Conservation (phyloP, 1,284 basidiomycete genomes). For the Ganoderma lucidum region DNA sequence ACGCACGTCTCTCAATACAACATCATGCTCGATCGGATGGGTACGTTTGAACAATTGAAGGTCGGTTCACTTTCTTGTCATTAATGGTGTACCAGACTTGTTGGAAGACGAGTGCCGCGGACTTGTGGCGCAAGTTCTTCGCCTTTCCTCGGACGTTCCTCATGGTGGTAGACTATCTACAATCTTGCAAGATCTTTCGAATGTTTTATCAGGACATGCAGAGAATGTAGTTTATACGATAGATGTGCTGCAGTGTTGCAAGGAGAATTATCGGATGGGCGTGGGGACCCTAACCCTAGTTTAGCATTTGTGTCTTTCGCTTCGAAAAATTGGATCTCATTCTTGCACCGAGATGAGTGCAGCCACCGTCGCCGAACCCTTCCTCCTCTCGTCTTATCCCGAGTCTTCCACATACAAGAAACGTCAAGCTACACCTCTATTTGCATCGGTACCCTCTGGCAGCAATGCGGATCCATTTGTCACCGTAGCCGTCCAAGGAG, state of each 20-base stretch:
- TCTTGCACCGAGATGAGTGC: conserved; percentile 48
- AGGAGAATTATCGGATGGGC: conserved; percentile 31
- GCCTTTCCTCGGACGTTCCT: neutral
- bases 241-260: conserved; percentile 26
- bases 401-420: conserved; percentile 39
- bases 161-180: conserved; percentile 4
- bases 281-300: conserved; percentile 40
- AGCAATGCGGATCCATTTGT: conserved; percentile 45
- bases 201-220: conserved; percentile 20
- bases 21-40: conserved; percentile 23
- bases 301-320: conserved; percentile 25
- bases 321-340: conserved; percentile 30
- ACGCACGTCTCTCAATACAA: conserved; percentile 29
- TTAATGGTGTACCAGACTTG: conserved; percentile 23
- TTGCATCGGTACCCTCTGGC: conserved; percentile 24
- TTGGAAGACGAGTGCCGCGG: conserved; percentile 23
- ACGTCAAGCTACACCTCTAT: conserved; percentile 24
- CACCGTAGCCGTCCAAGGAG: conserved; percentile 70
- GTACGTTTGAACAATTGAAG: conserved; percentile 20
- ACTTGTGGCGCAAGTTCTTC: conserved; percentile 4
- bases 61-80: conserved; percentile 8
- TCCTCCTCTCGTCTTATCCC: conserved; percentile 59
- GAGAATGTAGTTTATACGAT: conserved; percentile 23
- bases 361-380: conserved; percentile 62
- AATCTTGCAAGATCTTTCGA: conserved; percentile 23